Base-by-base conservation (phyloP, 345 rosid genomes). In the Citrus hindsii region DNA sequence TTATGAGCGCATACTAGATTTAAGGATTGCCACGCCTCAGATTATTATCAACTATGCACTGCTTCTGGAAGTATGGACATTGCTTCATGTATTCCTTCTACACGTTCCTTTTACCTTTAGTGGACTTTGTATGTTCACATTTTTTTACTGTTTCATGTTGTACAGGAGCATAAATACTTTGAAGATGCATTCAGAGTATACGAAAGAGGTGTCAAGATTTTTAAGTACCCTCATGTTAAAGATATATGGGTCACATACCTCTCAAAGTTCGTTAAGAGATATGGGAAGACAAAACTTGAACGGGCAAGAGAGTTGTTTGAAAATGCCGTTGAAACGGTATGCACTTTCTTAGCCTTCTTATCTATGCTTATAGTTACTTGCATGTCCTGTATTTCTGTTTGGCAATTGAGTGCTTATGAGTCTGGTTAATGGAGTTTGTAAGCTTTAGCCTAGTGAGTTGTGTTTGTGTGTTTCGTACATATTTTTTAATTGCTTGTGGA, bases 171-270 rank as follows among this genome's bases (percentile, higher is more conserved):
- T 76, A 94, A 89, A 78, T 96, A 92, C 77, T 94, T 96, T 59
- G 98, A 96, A 88, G 98, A 96, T 89, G 99, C 99, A 79, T 96
- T 96, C 88, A 96, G 92, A 89, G 98, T 93, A 40, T 94, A 96
- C 79, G 98, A 96, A 87, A 89, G 97, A 81, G 98, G 99, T 66
- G 97, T 96, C 79, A 96, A 94, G 88, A 92, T 96, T 82, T 96
- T 94, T 78, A 96, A 96, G 84, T 92, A 96, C 79, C 99, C 99
- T 35, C 99, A 94, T 62, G 99, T 94, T 69, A 94, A 94, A 84
- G 98, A 96, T 79, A 85, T 92, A 42, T 96, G 99, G 99, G 94
- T 92, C 13, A 92, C 97, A 1, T 96, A 92, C 85, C 90, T 96
- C 58, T 86, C 98, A 22, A 96, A 96, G 82, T 94, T 96, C 59